Evolutionary conservation across 1,139 yeast genomes (phyloP), one percentile per base, ranked within the genome.

Genomic region (Magnusiomyces sp.): DNA sequence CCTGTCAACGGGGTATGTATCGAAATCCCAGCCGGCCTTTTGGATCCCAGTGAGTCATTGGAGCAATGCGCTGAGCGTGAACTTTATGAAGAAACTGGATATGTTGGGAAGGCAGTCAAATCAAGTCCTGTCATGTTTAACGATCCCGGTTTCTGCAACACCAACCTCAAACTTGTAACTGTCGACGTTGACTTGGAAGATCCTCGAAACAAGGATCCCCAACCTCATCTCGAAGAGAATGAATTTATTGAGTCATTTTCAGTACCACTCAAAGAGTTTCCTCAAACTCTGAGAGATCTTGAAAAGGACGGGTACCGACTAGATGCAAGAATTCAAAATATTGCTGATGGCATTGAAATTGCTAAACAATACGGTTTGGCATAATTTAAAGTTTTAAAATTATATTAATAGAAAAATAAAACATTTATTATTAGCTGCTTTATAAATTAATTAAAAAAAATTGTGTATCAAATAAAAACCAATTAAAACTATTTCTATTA

Each of bases 141-240:
- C 59, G 98, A 92, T 64, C 97, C 98, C 1, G 96, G 98, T 0
- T 82, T 92, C 62, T 84, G 95, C 58, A 89, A 90, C 66, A 94
- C 97, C 32, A 90, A 85, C 61, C 74, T 88, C 71, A 81, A 82
- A 27, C 69, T 90, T 56, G 95, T 92, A 1, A 81, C 82, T 39
- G 88, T 88, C 13, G 79, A 81, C 51, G 79, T 92, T 27, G 97
- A 92, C 62, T 68, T 86, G 68, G 59, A 69, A 1, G 79, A 79
- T 53, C 75, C 75, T 19, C 76, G 81, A 55, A 92, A 92, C 65
- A 59, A 69, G 53, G 71, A 80, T 55, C 97, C 97, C 0, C 63
- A 70, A 49, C 79, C 94, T 1, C 74, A 85, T 55, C 72, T 90
- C 56, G 97, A 90, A 67, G 96, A 87, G 6, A 83, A 82, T 49